Base-by-base conservation (phyloP, 495 filamentous ascomycete genomes). In the Hyaloscypha bicolor region DNA sequence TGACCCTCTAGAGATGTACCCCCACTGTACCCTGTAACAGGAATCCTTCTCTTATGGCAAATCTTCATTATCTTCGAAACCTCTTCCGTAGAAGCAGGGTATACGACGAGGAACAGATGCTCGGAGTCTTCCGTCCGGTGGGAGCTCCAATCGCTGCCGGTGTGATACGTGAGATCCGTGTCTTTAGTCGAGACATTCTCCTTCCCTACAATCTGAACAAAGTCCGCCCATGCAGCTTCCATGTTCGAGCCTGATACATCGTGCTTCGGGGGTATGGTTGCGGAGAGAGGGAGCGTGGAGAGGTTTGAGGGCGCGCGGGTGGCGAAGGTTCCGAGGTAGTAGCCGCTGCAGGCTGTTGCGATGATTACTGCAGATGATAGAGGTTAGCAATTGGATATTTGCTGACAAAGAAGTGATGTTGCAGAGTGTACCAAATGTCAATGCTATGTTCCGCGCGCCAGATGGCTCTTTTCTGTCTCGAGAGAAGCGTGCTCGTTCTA, bases 201-300 rank as follows among this genome's bases (percentile, higher is more conserved):
- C 65, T 86, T 81, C 60, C 96, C 95, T 9, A 98, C 84, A 22
- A 99, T 90, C 32, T 85, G 84, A 51, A 89, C 87, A 73, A 98
- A 94, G 76, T 99, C 95, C 6, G 90, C 81, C 95, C 96, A 99
- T 4, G 94, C 92, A 9, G 96, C 93, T 79, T 98, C 90, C 48
- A 98, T 85, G 72, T 94, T 95, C 21, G 86, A 81, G 60, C 84
- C 85, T 35, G 87, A 84, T 57, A 87, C 83, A 72, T 97, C 87
- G 74, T 96, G 92, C 65, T 80, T 79, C 0, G 90, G 91, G 0
- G 87, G 77, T 6, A 78, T 80, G 29, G 88, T 78, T 31, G 84
- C 81, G 51, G 76, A 75, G 22, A 98, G 86, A 6, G 90, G 84
- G 1, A 86, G 79, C n/a, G 93, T 97, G 16, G 96, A 97, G 9